These are phyloP conservation scores for Ramaria sp. DNA, from an alignment of 768 basidiomycete species.

Conservation along the genomic window DNA sequence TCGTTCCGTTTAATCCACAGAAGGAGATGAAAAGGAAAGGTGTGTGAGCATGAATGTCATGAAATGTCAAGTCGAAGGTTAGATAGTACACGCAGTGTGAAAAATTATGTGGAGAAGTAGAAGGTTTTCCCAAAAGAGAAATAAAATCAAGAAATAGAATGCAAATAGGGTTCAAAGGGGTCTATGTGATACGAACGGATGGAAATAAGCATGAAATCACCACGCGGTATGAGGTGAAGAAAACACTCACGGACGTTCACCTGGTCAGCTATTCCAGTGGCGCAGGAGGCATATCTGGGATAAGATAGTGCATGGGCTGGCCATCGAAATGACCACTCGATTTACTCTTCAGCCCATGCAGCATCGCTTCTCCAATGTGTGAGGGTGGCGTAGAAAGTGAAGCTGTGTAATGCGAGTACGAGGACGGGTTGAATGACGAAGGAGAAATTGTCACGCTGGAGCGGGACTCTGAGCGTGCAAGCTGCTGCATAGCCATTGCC, in stretches of 20 bases:
- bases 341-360: constrained; percentile 26
- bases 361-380: neutral
- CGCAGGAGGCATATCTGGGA: constrained; percentile 43
- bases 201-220: too few species aligned
- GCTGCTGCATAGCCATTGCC: neutral
- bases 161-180: too few species aligned
- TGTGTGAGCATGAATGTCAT: neutral
- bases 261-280: neutral
- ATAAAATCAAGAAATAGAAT: too few species aligned
- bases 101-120: too few species aligned
- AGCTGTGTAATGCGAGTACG: neutral
- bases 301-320: constrained; percentile 42
- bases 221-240: too few species aligned
- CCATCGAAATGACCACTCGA: constrained; percentile 29
- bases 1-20: neutral
- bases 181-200: too few species aligned
- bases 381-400: neutral
- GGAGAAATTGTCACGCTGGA: neutral
- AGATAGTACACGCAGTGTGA: too few species aligned
- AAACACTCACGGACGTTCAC: too few species aligned
- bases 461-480: neutral
- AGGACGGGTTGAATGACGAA: too few species aligned
- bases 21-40: neutral
- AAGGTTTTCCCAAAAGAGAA: too few species aligned
- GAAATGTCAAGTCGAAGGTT: neutral